Percentiles rank a stretch among this genome's conserved stretches.
These are phyloP conservation scores for Pistacia atlantica DNA, from an alignment of 345 rosid genomes.

Conservation along the genomic window DNA sequence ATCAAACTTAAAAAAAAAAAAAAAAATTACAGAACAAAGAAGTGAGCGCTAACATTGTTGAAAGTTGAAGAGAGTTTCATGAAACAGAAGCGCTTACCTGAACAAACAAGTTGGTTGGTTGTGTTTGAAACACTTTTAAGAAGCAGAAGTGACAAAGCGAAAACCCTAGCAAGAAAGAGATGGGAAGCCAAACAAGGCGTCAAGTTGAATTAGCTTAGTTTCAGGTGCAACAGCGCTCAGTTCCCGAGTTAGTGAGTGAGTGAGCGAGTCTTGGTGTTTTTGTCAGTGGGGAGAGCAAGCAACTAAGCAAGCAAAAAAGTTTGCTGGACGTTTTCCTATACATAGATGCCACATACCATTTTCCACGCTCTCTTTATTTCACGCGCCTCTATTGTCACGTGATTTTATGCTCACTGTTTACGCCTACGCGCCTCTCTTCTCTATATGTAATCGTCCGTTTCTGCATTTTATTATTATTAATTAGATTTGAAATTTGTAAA, in stretches of 20 bases:
- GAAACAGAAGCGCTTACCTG: neutral
- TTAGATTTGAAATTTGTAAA: too few relatives aligned
- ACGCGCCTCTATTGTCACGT: conserved; percentile 15
- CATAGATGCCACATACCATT: neutral
- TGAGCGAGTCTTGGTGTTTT: neutral
- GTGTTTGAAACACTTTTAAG: too few relatives aligned
- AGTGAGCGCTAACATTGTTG: neutral
- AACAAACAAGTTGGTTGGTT: neutral
- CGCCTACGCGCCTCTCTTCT: conserved; percentile 15
- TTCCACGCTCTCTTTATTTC: neutral
- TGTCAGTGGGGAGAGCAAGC: conserved; percentile 6
- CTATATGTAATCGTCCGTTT: neutral
- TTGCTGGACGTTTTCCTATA: conserved; percentile 6
- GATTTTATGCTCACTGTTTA: neutral
- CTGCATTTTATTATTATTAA: neutral
- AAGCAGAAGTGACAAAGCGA: too few relatives aligned
- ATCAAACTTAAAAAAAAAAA: neutral
- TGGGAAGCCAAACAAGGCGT: neutral
- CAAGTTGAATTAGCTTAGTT: neutral
- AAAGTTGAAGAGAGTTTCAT: neutral
- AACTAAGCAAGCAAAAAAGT: neutral
- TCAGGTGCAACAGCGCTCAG: neutral
- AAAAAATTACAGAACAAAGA: neutral
- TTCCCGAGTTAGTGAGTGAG: neutral
- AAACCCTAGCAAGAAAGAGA: neutral